A percentile compares a stretch with the other conserved stretches of the same genome.
These are phyloP conservation scores for Malassezia obtusa DNA, from an alignment of 1,284 basidiomycete species.

Conservation along the genomic window DNA sequence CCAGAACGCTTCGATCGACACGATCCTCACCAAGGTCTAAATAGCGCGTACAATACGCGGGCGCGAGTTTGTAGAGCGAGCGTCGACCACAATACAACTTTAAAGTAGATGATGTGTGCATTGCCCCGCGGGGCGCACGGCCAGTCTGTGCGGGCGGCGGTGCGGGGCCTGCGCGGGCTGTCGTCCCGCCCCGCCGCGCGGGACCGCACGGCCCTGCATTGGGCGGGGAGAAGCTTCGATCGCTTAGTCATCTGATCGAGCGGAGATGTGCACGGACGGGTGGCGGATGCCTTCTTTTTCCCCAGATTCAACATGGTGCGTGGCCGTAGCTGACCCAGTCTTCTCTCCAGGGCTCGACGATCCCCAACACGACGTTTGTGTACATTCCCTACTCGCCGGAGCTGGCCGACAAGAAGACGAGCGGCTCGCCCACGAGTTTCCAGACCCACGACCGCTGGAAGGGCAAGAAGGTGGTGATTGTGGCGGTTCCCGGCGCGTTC, in stretches of 20 bases:
- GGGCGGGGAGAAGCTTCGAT: not conserved
- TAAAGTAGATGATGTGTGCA: too few relatives aligned
- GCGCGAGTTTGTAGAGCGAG: too few relatives aligned
- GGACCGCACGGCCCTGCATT: not conserved
- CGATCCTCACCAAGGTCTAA: slow-evolving; percentile 11
- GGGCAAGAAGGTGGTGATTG: slow-evolving; percentile 70
- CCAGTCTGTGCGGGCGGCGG: too few relatives aligned
- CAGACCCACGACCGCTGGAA: slow-evolving; percentile 60
- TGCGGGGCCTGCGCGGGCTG: too few relatives aligned
- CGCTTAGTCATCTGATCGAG: not conserved
- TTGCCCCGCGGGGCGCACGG: too few relatives aligned
- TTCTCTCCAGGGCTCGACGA: slow-evolving; percentile 49
- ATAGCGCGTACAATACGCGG: too few relatives aligned
- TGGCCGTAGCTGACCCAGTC: not conserved
- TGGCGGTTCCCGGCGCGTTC: slow-evolving; percentile 65
- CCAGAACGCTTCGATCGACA: slow-evolving; percentile 14
- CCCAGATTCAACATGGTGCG: not conserved
- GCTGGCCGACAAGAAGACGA: slow-evolving; percentile 54
- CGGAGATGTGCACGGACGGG: not conserved
- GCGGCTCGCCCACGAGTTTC: slow-evolving; percentile 47
- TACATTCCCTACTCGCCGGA: slow-evolving; percentile 60
- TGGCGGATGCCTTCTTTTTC: not conserved
- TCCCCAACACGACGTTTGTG: slow-evolving; percentile 59
- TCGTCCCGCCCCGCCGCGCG: too few relatives aligned
- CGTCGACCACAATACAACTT: not conserved